Base-by-base conservation (phyloP, 2,329 filamentous ascomycete genomes). In the Scolecobasidium constrictum region DNA sequence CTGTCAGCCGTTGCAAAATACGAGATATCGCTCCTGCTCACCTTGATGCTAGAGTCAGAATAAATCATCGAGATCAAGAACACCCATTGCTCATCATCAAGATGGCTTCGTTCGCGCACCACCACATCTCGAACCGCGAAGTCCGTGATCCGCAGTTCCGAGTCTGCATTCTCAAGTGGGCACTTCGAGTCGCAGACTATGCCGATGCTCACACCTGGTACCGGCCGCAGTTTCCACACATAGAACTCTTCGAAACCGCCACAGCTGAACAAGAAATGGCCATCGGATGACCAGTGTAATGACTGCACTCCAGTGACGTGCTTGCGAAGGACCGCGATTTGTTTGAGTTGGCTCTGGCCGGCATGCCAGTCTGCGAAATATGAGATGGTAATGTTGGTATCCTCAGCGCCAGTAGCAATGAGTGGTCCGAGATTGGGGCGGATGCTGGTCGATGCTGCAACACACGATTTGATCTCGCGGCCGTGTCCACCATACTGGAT, bases 191-290 rank as follows among this genome's bases (percentile, higher is more conserved):
- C 66, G 48, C 73, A 69, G 1, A 73, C 61, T 1, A 73, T 63
- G 0, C 75, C 72, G 7, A 77, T 52, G 3, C 64, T 66, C 44
- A 75, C 62, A 2, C 69, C 65, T 19, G 77, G 68, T 5, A 83
- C 57, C 9, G 56, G 54, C 37, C 66, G 67, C 23, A 90, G 60
- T 33, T 75, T 72, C 90, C 92, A 98, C 9, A 88, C 73, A 52
- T 81, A 90, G 49, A 96, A 82, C 60, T 98, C 90, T 58, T 95
- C 90, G 47, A 78, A 81, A 0, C 88, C 92, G 4, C 77, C 86
- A 53, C 86, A 88, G 49, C 85, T 94, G 57, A 96, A 83, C 2
- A 98, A 73, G 51, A 81, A 83, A 1, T 67, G 59, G 2, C 81
- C 75, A 37, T 75, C 71, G 1, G 59, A 56, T 2, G 83, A 77